Evolutionary conservation across 208 protist genomes (phyloP), one percentile per base, ranked within the genome.

Genomic region (Endotrypanum monterogeii): DNA sequence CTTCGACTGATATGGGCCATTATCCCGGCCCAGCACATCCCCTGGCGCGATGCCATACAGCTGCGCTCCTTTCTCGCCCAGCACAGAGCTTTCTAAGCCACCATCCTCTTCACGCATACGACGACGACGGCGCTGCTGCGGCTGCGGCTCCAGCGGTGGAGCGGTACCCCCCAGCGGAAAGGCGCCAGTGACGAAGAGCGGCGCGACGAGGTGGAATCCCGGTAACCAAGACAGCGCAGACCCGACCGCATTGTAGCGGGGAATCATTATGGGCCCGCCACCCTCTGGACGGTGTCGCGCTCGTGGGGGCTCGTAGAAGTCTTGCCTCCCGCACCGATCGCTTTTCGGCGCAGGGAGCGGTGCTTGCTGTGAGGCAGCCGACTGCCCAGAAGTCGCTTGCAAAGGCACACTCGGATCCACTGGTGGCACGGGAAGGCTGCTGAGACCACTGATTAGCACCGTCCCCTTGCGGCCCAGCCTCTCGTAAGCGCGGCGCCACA

Each of bases 141-240:
- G 65, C 46, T 8, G 65, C 46, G n/a, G 44, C 39, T 37, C 57
- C 57, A n/a, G 39, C 61, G 61, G 60, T 30, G 23, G 61, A 16
- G 63, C 48, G 48, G 65, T 32, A n/a, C 46, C 65, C 16, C 65
- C 65, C 25, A 55, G 28, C 20, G 48, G 44, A 14, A 55, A 52
- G 44, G 52, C 57, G 32, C 61, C 74, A 11, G 60, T 73, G 18
- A 80, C 70, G 61, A 79, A 84, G 28, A 78, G 41, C 25, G 25
- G 78, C 20, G 52, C 57, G 25, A 84, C 52, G 65, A 82, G 41
- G 14, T 76, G 61, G 35, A 88, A 85, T 7, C 83, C 83, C 5
- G 83, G 84, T 44, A 88, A 3, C 84, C 77, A 83, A 57, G 74
- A 76, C 25, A 88, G 55, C 46, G 77, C 76, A 32, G 79, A 68